Conservation (phyloP, 2,329 filamentous ascomycete species). For the Raffaelea arxii region DNA sequence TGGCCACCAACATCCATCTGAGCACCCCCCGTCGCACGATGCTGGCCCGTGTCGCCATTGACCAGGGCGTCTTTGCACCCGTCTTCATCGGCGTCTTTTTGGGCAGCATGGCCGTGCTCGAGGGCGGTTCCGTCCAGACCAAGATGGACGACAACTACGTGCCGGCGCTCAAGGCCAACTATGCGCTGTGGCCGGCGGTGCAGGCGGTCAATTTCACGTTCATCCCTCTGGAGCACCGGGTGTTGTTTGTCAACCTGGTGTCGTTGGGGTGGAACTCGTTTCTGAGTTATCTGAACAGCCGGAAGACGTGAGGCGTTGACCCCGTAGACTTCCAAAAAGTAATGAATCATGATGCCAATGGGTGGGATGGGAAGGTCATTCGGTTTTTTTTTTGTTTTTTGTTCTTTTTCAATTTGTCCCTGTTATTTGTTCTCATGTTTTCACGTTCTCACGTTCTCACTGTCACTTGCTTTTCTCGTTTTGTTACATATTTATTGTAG, state of each 20-base stretch:
- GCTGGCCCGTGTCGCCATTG: constrained; percentile 64
- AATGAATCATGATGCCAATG: too few species aligned
- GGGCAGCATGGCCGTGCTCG: constrained; percentile 72
- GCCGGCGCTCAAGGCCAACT: constrained; percentile 69
- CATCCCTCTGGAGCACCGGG: constrained; percentile 71
- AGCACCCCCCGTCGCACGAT: constrained; percentile 59
- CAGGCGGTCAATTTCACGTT: constrained; percentile 83
- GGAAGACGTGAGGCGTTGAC: too few species aligned
- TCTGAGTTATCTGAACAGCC: constrained; percentile 50
- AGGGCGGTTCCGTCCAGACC: constrained; percentile 51
- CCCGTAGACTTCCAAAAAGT: too few species aligned
- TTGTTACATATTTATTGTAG: too few species aligned
- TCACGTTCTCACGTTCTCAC: too few species aligned
- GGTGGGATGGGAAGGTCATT: too few species aligned
- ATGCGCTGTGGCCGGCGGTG: constrained; percentile 78
- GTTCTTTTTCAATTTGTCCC: neutral
- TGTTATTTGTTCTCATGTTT: neutral
- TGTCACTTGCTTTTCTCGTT: too few species aligned
- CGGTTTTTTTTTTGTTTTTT: neutral
- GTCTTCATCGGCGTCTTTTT: constrained; percentile 75
- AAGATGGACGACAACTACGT: constrained; percentile 65
- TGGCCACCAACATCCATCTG: constrained; percentile 59
- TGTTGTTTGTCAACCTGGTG: constrained; percentile 79
- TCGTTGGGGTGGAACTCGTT: constrained; percentile 59
- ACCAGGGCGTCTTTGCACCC: constrained; percentile 80